Evolutionary conservation across 2,329 filamentous ascomycete species (phyloP), one percentile per base, ranked within the genome.

Genomic region (Xylaria sp.): DNA sequence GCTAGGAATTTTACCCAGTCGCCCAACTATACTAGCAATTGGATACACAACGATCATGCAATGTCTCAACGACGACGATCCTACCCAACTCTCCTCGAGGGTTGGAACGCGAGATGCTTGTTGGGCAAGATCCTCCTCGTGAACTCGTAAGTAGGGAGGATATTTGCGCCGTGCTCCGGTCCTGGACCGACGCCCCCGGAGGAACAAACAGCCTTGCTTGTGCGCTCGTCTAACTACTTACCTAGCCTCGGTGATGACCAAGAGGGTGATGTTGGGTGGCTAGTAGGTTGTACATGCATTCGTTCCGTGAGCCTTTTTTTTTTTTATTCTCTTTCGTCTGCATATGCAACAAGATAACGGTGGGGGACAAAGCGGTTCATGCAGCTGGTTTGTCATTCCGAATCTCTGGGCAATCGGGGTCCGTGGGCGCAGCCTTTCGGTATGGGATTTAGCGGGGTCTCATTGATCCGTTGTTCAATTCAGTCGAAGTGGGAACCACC

Each of bases 381-480:
- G 57, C 61, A 44, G 49, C 58, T 36, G 58, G 57, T 11, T 61
- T 20, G 38, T 46, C 20, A 48, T 59, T 42, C 58, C 66, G 28
- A 38, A 9, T 61, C 42, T 58, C 13, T 26, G 53, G 51, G 46
- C 11, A 33, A 33, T 65, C 57, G 66, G 66, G 61, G 56, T 46
- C 62, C 33, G 57, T 65, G 36, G 63, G 66, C 66, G 66, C 66
- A 65, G 66, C 51, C 13, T 57, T 65, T 38, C 62, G 62, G 57
- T 65, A 20, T 13, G 51, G 9, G 13, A 54, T 49, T 53, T 51
- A 42, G 53, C 23, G 61, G 44, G 23, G 66, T 40, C 49, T 65
- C 33, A 31, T 82, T 11, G 73, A 72, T 62, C 80, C 82, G 31
- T 23, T 53, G 28, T 48, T 28, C 28, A 28, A 28, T 28, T 23